Base-by-base conservation (phyloP, 2,329 filamentous ascomycete species). In the Neopestalotiopsis clavispora region DNA sequence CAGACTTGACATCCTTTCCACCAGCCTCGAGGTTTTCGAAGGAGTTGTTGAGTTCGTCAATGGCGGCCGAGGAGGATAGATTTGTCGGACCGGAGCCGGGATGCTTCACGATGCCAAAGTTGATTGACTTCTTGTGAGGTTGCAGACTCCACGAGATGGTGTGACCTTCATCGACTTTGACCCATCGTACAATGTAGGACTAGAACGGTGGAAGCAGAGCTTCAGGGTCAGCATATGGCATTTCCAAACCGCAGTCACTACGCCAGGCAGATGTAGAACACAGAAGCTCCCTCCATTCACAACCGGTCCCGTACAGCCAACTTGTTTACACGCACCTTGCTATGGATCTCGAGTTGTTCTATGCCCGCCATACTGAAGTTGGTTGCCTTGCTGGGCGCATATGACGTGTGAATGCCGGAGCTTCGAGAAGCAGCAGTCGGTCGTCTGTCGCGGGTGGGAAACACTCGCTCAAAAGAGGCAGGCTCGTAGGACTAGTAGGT, bases 171-270 rank as follows among this genome's bases (percentile, higher is more conserved):
- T 94, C 91, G 74, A 98, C 95, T 78, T 94, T 92, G 74, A 98
- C 93, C 95, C 96, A 99, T 78, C 96, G 94, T 68, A 99, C 94
- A 75, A 99, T 94, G 83, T 99, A 99, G 72, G 94, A 97, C 96
- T 98, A 74, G 68, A 70, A 40, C 23, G 9, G 30, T 4, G 30
- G 60, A 38, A 23, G 42, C 23, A 28, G 23, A 28, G 23, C 23
- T 28, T 40, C 14, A 9, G 13, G 28, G 62, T 65, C 62, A 65
- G 62, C 40, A 14, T 9, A 23, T 23, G 23, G 10, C 23, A 38
- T 38, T 38, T 10, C 10, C 10, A 38, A 38, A 38, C 10, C 23
- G 34, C 34, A 38, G 34, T 28, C 23, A 28, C 34, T 38, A 30
- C 30, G 23, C 9, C 4, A 14, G 23, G 23, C 12, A 59, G 28